Evolutionary conservation across 2,329 filamentous ascomycete species (phyloP), one percentile per base, ranked within the genome.

Genomic region (Nigrospora oryzae): DNA sequence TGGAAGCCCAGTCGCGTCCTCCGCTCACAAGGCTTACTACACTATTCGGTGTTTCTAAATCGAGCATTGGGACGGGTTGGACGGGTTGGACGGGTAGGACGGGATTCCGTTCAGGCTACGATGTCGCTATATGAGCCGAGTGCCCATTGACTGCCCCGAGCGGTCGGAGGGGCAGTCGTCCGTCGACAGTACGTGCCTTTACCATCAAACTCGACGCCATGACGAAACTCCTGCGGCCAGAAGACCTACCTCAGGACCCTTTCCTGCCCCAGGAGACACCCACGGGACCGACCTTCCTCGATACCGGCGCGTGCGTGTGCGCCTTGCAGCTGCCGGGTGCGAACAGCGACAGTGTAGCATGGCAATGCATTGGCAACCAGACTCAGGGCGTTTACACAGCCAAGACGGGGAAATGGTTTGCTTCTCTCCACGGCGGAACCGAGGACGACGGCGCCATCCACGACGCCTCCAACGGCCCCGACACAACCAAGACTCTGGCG

Each of bases 291-390:
- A 55, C 49, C 16, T 68, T 68, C 39, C 60, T 68, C 33, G 65
- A 68, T 45, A 64, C 62, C 3, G 51, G 54, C 11, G 65, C 63
- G 3, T 68, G 65, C 40, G 51, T 67, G 11, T 68, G 65, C 36
- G 62, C 63, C 13, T 51, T 68, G 12, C 57, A 58, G 17, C 37
- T 50, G 15, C 43, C 55, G 3, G 53, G 58, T 2, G 42, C 40
- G 13, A 46, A 13, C 43, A 54, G 44, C 42, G 43, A 46, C 6
- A 41, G 51, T 23, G 53, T 56, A 11, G 56, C 57, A n/a, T 71
- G 68, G 68, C 66, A 68, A 47, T 71, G 68, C 48, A 64, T 70
- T 30, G 67, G 68, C 12, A 67, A 70, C 46, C 67, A 69, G 49
- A 69, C 65, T 0, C 53, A 67, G 37, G 59, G 58, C 2, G 58